Base-by-base conservation (phyloP, 345 rosid species). In the Cardiospermum halicacabum region DNA sequence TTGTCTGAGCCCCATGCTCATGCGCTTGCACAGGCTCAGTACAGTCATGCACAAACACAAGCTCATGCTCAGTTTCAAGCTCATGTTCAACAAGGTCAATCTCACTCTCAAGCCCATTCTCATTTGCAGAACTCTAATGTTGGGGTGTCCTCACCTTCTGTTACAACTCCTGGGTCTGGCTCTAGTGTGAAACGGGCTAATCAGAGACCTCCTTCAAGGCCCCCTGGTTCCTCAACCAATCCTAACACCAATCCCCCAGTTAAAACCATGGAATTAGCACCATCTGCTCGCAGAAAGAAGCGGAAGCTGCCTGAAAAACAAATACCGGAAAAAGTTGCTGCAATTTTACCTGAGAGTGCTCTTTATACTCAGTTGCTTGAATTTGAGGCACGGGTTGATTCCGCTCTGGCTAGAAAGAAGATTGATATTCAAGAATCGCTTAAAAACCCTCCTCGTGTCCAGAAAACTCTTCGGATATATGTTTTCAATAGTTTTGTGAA, bases 231-330 rank as follows among this genome's bases (percentile, higher is more conserved):
- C 6, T 77, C 81, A 1, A 69, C 82, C 3, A 73, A 65, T 68
- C 61, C 72, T 21, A 81, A 65, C 49, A 5, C 49, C 6, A 55
- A 67, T 28, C 67, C 78, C 2, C 82, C 65, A 31, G 81, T 81
- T 65, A 84, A 81, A 65, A 79, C 82, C 30, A 84, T 74, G 82
- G 89, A 84, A 69, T 72, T 84, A 55, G 51, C 89, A 19, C 86
- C 82, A 0, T 78, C 86, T 69, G 68, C 79, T 24, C 60, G 28
- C 15, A 72, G 80, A 64, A 81, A 77, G 72, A 84, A 76, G 64
- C 64, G 72, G 51, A 84, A 77, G 80, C 75, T 77, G 54, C 73
- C 72, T 1, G 84, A 81, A 69, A 81, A 64, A 69, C 78, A 76
- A 70, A 77, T 84, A 27, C 86, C 84, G 3, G 84, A 81, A 12